A percentile compares a stretch with the other conserved stretches of the same genome.
Conservation (phyloP, 495 filamentous ascomycete genomes). For the Tetracladium marchalianum region DNA sequence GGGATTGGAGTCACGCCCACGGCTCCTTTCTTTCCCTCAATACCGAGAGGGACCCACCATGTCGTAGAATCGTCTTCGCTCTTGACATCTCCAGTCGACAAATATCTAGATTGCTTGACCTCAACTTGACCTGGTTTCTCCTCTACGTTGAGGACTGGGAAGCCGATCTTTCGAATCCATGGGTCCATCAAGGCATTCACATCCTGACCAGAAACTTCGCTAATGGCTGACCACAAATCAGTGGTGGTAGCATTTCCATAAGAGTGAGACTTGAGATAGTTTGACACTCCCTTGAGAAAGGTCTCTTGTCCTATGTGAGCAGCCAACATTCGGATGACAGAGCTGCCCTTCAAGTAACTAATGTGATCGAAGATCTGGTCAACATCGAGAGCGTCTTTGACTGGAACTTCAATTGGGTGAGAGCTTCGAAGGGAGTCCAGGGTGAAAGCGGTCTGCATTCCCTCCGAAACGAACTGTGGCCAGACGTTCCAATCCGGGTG, state of each 20-base stretch:
- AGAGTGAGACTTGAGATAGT: conserved; percentile 90
- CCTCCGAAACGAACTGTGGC: conserved; percentile 88
- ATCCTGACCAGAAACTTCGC: conserved; percentile 83
- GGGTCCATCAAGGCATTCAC: conserved; percentile 70
- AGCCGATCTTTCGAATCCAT: conserved; percentile 73
- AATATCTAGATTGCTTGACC: conserved; percentile 67
- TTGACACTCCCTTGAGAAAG: conserved; percentile 87
- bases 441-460: conserved; percentile 74
- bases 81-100: conserved; percentile 68
- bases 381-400: conserved; percentile 90
- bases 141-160: conserved; percentile 59
- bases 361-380: conserved; percentile 99
- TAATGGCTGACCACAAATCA: conserved; percentile 85
- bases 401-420: conserved; percentile 81
- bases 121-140: conserved; percentile 46
- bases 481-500: conserved; percentile 99
- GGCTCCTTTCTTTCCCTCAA: conserved; percentile 57
- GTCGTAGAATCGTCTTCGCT: conserved; percentile 73
- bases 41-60: conserved; percentile 62
- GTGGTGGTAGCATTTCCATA: conserved; percentile 78
- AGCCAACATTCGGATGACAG: conserved; percentile 94
- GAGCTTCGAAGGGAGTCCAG: conserved; percentile 89
- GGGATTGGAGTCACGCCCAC: conserved; percentile 52
- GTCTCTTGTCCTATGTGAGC: conserved; percentile 87
- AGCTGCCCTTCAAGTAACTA: conserved; percentile 94